A percentile compares a stretch with the other conserved stretches of the same genome.
These are phyloP conservation scores for Lactarius pseudohatsudake DNA, from an alignment of 768 basidiomycete species.

Conservation along the genomic window DNA sequence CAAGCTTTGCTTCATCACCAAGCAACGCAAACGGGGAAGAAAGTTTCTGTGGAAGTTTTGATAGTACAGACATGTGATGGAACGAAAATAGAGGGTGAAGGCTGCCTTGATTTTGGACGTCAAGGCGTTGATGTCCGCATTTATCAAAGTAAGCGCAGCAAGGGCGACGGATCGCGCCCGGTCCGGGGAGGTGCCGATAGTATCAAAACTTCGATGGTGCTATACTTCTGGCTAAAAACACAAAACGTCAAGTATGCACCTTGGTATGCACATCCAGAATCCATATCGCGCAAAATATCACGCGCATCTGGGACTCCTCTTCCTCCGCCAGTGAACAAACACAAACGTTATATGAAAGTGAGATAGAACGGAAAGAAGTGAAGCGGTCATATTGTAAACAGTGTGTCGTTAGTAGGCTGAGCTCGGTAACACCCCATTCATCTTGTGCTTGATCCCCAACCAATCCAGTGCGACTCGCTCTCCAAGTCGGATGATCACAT, in stretches of 20 bases:
- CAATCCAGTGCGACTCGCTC: too few species aligned
- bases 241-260: neutral
- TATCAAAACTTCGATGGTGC: neutral
- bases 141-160: neutral
- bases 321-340: too few species aligned
- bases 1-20: conserved; percentile 86
- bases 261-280: neutral
- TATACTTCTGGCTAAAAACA: neutral
- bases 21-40: conserved; percentile 75
- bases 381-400: too few species aligned
- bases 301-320: too few species aligned
- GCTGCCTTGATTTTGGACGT: neutral
- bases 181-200: neutral
- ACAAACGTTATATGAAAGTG: neutral
- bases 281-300: too few species aligned
- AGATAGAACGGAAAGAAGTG: too few species aligned
- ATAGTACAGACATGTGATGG: conserved; percentile 49
- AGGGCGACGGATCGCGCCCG: neutral
- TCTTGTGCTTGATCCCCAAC: too few species aligned
- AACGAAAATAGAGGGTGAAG: neutral
- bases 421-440: too few species aligned
- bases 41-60: conserved; percentile 70
- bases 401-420: too few species aligned
- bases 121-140: neutral
- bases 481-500: too few species aligned